Evolutionary conservation across 331 rosid species (phyloP).

Genomic region (Acacia pycnantha): DNA sequence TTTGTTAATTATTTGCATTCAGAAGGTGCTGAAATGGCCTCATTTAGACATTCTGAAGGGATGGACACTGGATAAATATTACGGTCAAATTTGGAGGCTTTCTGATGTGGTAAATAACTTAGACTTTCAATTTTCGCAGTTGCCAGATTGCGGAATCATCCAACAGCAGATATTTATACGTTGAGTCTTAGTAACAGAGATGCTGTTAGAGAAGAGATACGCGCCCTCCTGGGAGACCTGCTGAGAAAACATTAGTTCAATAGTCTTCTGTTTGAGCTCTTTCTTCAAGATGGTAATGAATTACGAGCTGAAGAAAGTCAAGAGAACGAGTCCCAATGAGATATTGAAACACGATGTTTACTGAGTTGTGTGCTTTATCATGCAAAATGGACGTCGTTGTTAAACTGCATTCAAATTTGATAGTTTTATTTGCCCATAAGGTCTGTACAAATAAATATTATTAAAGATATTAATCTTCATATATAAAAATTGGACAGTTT

Average conservation of each 20-base stretch:
- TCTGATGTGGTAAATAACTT: constrained; percentile 17
- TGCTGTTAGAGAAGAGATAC: constrained; percentile 56
- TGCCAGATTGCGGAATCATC: constrained; percentile 73
- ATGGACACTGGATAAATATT: background rate
- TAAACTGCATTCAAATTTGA: background rate
- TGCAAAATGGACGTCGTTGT: background rate
- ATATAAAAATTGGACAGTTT: background rate
- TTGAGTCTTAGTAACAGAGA: constrained; percentile 63
- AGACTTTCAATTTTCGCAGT: constrained; percentile 48
- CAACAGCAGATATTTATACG: constrained; percentile 58
- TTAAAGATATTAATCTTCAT: background rate
- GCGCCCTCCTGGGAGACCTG: constrained; percentile 45
- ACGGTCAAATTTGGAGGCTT: background rate
- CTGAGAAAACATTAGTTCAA: constrained; percentile 43
- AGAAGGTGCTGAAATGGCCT: background rate
- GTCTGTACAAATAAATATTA: background rate
- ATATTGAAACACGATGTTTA: background rate
- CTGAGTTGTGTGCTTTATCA: constrained; percentile 1
- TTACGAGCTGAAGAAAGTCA: background rate
- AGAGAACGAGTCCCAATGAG: constrained; percentile 8
- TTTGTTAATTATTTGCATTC: background rate
- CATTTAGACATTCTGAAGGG: background rate
- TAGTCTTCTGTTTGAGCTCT: constrained; percentile 22
- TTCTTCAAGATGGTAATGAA: constrained; percentile 1
- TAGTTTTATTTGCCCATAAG: background rate